These are phyloP conservation scores for Verticillium nonalfalfae DNA, from an alignment of 2,329 filamentous ascomycete species.

Conservation along the genomic window DNA sequence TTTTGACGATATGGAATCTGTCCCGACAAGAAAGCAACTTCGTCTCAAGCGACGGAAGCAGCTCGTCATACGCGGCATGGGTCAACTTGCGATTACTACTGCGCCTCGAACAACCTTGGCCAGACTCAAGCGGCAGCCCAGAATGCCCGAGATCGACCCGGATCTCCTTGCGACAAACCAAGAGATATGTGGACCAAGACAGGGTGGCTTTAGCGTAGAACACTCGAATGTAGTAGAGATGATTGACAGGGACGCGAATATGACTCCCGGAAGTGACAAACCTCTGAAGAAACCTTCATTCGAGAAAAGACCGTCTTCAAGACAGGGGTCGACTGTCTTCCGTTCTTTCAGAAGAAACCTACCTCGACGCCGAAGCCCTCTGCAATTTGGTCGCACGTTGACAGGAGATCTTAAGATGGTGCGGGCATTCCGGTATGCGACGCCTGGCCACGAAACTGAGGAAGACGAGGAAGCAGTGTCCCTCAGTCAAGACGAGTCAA, in stretches of 20 bases:
- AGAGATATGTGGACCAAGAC: not conserved
- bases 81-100: not conserved
- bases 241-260: not conserved
- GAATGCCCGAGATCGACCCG: not conserved
- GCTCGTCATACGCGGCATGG: not conserved
- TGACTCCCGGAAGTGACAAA: not conserved
- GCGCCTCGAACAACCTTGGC: not conserved
- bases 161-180: not conserved
- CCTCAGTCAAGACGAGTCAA: not conserved
- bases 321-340: not conserved
- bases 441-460: not conserved
- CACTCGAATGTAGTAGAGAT: not conserved
- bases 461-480: not conserved
- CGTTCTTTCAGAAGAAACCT: not conserved
- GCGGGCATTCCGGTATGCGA: not conserved
- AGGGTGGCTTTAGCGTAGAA: not conserved
- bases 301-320: not conserved
- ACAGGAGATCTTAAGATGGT: not conserved
- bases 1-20: slow-evolving; percentile 16
- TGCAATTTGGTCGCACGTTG: not conserved
- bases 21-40: not conserved
- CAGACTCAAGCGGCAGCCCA: not conserved
- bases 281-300: not conserved
- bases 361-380: not conserved
- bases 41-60: not conserved